phyloP scores from a whole-genome alignment of 2,329 filamentous ascomycete species.

The Epichloe baconii region DNA sequence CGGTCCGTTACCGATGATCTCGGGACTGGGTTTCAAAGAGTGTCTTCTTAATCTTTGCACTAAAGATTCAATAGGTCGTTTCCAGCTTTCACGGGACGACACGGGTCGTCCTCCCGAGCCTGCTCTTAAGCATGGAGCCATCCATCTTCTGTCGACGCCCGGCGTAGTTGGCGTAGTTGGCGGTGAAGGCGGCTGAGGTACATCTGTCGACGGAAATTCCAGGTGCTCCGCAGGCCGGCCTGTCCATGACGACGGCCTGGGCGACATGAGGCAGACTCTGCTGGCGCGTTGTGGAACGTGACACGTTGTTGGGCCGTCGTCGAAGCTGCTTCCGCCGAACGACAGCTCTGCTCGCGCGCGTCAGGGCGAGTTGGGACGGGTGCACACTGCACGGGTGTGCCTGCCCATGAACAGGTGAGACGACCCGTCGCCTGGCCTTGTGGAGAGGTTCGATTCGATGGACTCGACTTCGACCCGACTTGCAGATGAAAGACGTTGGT shows the following conservation, averaged over 20 bases:
- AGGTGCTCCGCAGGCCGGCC: neutral
- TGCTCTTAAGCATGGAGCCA: neutral
- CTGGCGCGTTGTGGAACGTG: neutral
- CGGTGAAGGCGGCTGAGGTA: neutral
- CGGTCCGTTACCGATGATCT: neutral
- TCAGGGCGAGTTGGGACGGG: neutral
- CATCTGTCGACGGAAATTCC: neutral
- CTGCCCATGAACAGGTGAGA: neutral
- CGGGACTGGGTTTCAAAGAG: neutral
- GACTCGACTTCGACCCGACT: neutral
- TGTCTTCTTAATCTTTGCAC: constrained; percentile 2
- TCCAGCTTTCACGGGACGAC: neutral
- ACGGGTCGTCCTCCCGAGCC: too few species aligned
- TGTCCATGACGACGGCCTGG: neutral
- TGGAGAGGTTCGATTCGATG: neutral
- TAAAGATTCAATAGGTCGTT: constrained; percentile 5
- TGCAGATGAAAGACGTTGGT: neutral
- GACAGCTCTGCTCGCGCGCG: neutral
- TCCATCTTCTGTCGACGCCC: neutral
- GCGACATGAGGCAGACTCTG: neutral
- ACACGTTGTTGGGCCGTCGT: neutral
- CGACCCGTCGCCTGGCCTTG: neutral
- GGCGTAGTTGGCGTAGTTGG: too few species aligned
- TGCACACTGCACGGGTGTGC: neutral
- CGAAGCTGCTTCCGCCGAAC: neutral